A percentile compares a stretch with the other conserved stretches of the same genome.
Evolutionary conservation across 2,329 filamentous ascomycete species (phyloP).

Genomic region (Botrytis squamosa): DNA sequence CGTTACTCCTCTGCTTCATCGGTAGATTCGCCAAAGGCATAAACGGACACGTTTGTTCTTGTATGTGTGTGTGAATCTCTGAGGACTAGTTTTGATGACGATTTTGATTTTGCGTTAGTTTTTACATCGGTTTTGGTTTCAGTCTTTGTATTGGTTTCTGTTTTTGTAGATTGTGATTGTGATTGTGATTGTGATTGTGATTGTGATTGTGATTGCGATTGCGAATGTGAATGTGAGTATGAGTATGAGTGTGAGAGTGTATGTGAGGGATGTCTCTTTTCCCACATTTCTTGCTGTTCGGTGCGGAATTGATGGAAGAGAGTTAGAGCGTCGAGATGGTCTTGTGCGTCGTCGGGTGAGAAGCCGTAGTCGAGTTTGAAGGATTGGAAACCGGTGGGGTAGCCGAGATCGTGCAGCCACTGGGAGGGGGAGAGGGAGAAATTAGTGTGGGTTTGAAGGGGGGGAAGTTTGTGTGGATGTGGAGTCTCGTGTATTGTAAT

Average conservation of each 20-base stretch:
- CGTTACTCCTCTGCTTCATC: no score
- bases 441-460: not conserved
- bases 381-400: not conserved
- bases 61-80: not conserved
- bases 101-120: not conserved
- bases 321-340: not conserved
- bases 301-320: not conserved
- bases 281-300: slow-evolving; percentile 1
- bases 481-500: not conserved
- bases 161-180: not conserved
- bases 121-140: no score
- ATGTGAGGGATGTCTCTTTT: not conserved
- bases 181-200: not conserved
- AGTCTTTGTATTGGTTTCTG: not conserved
- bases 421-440: not conserved
- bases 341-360: not conserved
- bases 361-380: slow-evolving; percentile 8
- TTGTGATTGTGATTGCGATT: not conserved
- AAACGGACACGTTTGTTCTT: not conserved
- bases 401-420: not conserved
- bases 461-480: not conserved
- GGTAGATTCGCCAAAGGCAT: not conserved
- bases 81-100: not conserved
- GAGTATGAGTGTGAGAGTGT: not conserved
- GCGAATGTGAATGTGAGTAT: no score